phyloP scores from a whole-genome alignment of 1,284 basidiomycete species.

The Sphaerobolus stellatus region DNA sequence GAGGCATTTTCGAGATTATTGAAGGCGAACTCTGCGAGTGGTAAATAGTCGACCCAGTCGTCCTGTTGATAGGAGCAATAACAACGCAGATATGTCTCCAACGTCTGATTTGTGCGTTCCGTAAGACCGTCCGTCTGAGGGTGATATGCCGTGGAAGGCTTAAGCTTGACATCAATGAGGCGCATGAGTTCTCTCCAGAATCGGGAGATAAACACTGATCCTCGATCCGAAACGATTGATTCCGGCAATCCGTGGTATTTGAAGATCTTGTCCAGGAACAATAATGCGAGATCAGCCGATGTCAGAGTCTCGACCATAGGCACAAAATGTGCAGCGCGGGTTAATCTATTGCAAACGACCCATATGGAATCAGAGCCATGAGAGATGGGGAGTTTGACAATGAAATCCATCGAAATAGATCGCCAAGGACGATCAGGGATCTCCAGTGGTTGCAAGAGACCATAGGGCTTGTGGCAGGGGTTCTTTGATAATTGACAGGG shows the following conservation, averaged over 20 bases:
- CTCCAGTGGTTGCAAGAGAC: constrained; percentile 27
- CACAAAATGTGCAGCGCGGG: constrained; percentile 30
- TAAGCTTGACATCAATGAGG: constrained; percentile 21
- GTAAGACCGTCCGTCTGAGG: constrained; percentile 35
- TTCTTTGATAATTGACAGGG: constrained; percentile 24
- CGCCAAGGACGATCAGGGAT: constrained; percentile 30
- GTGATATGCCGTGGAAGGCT: constrained; percentile 34
- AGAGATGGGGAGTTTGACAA: constrained; percentile 34
- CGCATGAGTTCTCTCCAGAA: constrained; percentile 30
- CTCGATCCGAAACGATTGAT: constrained; percentile 35
- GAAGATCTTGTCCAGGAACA: constrained; percentile 30
- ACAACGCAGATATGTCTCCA: constrained; percentile 32
- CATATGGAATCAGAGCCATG: constrained; percentile 37
- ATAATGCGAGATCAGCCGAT: constrained; percentile 22
- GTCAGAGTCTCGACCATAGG: constrained; percentile 27
- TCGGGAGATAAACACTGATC: constrained; percentile 33
- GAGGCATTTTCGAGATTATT: not conserved
- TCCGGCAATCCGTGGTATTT: constrained; percentile 33
- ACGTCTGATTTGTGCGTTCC: constrained; percentile 36
- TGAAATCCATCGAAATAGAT: constrained; percentile 36
- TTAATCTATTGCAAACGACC: constrained; percentile 18
- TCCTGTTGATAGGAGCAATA: constrained; percentile 24
- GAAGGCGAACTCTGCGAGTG: not conserved
- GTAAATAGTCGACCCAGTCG: not conserved
- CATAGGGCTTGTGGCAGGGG: constrained; percentile 18